Evolutionary conservation across 2,329 filamentous ascomycete species (phyloP).

Genomic region (Aspergillus sp.): DNA sequence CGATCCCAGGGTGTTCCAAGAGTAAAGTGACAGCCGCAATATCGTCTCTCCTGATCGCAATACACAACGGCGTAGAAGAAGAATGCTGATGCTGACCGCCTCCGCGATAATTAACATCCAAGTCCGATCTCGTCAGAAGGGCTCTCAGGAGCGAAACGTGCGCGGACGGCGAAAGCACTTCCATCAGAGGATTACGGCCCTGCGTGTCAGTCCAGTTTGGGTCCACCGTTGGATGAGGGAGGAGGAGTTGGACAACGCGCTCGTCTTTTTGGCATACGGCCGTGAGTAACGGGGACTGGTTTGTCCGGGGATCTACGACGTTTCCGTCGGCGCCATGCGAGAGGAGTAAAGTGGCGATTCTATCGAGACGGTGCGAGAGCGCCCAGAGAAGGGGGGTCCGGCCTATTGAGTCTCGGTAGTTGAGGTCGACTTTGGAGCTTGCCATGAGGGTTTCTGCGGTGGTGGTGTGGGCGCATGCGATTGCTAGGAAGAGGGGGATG

Average conservation of each 20-base stretch:
- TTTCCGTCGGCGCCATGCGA: background rate
- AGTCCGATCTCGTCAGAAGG: background rate
- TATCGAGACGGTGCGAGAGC: background rate
- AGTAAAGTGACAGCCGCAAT: background rate
- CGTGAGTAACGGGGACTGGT: background rate
- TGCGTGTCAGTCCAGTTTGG: background rate
- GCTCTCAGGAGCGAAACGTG: background rate
- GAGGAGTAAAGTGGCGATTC: background rate
- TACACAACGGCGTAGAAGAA: too few relatives aligned
- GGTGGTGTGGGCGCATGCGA: background rate
- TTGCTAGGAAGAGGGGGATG: slow-evolving; percentile 1
- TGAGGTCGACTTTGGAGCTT: background rate
- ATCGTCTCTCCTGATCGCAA: background rate
- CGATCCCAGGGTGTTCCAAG: background rate
- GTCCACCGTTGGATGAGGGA: background rate
- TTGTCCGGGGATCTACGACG: background rate
- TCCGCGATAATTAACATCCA: background rate
- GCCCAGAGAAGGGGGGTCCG: slow-evolving; percentile 2
- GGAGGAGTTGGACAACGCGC: background rate
- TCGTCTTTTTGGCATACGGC: background rate
- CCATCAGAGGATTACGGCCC: background rate
- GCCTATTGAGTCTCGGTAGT: background rate
- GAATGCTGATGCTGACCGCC: background rate
- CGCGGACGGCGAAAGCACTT: background rate
- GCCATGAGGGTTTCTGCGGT: background rate